phyloP scores from a whole-genome alignment of 768 basidiomycete genomes.

The Polyporus arcularius region DNA sequence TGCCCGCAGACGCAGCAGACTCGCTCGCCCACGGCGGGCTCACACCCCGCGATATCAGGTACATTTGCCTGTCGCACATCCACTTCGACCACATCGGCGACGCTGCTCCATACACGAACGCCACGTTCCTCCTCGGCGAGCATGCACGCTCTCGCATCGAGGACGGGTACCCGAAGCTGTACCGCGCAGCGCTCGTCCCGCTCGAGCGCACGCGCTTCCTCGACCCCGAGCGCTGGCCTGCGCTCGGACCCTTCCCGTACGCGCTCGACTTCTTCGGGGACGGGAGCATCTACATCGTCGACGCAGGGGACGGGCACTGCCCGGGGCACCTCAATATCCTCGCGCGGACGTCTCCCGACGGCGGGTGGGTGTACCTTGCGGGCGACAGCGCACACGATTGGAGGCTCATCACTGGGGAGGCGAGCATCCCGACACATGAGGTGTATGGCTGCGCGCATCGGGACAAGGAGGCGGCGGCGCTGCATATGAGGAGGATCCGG shows the following conservation, averaged over 20 bases:
- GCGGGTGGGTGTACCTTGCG: constrained; percentile 43
- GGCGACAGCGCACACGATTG: constrained; percentile 17
- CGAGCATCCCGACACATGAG: constrained; percentile 35
- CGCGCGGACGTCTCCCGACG: constrained; percentile 54
- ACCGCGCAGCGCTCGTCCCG: constrained; percentile 21
- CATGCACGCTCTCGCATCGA: constrained; percentile 37
- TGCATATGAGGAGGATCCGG: constrained; percentile 43
- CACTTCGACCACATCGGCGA: constrained; percentile 59
- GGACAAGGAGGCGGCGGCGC: constrained; percentile 43
- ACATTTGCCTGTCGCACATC: constrained; percentile 51
- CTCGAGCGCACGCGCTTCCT: constrained; percentile 25
- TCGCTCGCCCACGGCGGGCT: constrained; percentile 54
- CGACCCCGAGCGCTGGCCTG: constrained; percentile 32
- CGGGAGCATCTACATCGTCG: constrained; percentile 57
- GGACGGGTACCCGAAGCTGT: constrained; percentile 41
- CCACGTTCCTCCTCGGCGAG: constrained; percentile 50
- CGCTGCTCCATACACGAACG: constrained; percentile 43
- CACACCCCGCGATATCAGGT: constrained; percentile 43
- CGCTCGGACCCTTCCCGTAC: constrained; percentile 51
- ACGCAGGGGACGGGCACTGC: constrained; percentile 53
- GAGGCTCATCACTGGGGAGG: constrained; percentile 26
- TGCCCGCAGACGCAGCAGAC: constrained; percentile 38
- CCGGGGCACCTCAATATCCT: constrained; percentile 56
- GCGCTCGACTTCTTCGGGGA: constrained; percentile 59
- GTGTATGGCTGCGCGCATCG: constrained; percentile 41